Conservation (phyloP, 495 filamentous ascomycete genomes). For the Annulohypoxylon nitens region DNA sequence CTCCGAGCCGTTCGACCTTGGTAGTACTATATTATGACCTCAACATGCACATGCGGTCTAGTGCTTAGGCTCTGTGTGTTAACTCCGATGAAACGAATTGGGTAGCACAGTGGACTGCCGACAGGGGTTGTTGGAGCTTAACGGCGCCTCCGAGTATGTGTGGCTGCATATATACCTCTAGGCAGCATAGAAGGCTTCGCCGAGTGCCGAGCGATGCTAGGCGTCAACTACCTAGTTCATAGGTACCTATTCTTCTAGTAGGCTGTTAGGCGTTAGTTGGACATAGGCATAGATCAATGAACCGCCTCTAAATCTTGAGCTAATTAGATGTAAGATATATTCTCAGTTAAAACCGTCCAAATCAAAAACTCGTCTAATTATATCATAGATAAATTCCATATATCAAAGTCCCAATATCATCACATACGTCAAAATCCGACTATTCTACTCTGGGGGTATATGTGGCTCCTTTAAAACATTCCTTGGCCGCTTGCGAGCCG, state of each 20-base stretch:
- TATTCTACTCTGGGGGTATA: constrained; percentile 32
- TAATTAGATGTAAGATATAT: constrained; percentile 3
- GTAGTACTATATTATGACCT: not conserved
- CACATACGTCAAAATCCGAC: not conserved
- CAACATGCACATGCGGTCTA: not conserved
- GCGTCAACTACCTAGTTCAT: not conserved
- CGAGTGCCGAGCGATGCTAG: not conserved
- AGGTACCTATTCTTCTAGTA: not conserved
- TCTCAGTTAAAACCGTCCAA: constrained; percentile 25
- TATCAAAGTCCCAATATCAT: constrained; percentile 14
- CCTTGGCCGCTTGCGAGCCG: constrained; percentile 78
- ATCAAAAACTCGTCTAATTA: constrained; percentile 24
- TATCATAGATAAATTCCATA: constrained; percentile 24
- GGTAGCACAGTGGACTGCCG: constrained; percentile 8
- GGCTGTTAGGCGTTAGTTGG: not conserved
- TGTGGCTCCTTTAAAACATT: constrained; percentile 65
- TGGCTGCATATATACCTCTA: constrained; percentile 18
- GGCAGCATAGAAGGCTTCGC: not conserved
- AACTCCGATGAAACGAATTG: constrained; percentile 13
- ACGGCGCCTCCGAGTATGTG: constrained; percentile 1
- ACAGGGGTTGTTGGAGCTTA: constrained; percentile 13
- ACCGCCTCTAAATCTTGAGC: not conserved
- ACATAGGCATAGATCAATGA: not conserved
- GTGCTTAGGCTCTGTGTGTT: constrained; percentile 2
- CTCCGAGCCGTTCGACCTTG: constrained; percentile 24